Percentiles rank a stretch among this genome's conserved stretches.
Evolutionary conservation across 2,329 filamentous ascomycete genomes (phyloP).

Genomic region (Xylogone sp.): DNA sequence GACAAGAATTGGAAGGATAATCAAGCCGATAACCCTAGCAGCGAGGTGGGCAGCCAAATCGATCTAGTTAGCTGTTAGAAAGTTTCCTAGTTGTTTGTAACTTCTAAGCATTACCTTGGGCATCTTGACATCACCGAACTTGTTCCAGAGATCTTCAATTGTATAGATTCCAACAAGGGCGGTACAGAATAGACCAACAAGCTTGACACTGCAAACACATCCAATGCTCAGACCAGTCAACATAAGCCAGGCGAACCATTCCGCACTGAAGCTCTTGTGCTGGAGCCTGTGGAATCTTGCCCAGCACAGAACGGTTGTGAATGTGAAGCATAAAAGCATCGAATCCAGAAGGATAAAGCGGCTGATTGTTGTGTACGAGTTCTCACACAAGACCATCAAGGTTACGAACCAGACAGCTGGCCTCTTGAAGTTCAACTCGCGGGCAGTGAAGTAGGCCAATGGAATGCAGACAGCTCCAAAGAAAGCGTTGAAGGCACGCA

Average conservation of each 20-base stretch:
- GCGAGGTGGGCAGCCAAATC: slow-evolving; percentile 74
- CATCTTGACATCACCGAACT: slow-evolving; percentile 94
- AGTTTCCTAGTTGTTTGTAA: slow-evolving; percentile 1
- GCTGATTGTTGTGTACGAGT: slow-evolving; percentile 98
- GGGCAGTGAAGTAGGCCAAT: slow-evolving; percentile 91
- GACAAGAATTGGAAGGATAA: slow-evolving; percentile 81
- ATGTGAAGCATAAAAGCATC: slow-evolving; percentile 98
- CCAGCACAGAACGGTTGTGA: slow-evolving; percentile 96
- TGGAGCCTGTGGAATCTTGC: slow-evolving; percentile 91
- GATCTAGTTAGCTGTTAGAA: slow-evolving; percentile 32
- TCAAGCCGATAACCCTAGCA: slow-evolving; percentile 80
- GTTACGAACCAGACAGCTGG: slow-evolving; percentile 93
- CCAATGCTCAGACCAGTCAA: slow-evolving; percentile 94
- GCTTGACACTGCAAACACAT: slow-evolving; percentile 97
- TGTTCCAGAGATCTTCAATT: slow-evolving; percentile 94
- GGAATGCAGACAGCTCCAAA: slow-evolving; percentile 93
- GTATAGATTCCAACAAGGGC: slow-evolving; percentile 95
- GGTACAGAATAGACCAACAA: slow-evolving; percentile 94
- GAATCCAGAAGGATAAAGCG: slow-evolving; percentile 97
- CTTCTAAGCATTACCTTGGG: slow-evolving; percentile 56
- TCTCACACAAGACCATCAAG: slow-evolving; percentile 96
- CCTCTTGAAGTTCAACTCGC: slow-evolving; percentile 80
- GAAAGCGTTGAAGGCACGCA: slow-evolving; percentile 95
- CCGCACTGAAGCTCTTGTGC: slow-evolving; percentile 77
- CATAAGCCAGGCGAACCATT: slow-evolving; percentile 95